These are phyloP conservation scores for Marsdenia floribunda DNA, from an alignment of 257 asterid species.

Conservation along the genomic window DNA sequence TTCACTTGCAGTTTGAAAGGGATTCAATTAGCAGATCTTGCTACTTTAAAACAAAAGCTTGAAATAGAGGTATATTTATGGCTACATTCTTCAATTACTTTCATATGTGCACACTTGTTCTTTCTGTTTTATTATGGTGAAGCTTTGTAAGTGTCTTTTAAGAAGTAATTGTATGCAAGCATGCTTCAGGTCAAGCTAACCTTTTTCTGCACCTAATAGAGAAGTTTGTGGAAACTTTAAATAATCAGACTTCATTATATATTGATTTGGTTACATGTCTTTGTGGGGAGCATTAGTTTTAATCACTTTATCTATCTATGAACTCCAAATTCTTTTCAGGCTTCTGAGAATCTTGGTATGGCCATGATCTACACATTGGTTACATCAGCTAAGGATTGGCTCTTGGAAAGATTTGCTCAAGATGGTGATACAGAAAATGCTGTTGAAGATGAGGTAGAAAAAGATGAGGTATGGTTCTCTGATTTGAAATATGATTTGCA, in stretches of 20 bases:
- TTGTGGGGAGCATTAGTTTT: neutral
- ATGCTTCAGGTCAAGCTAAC: neutral
- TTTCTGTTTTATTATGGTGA: neutral
- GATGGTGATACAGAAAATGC: slow-evolving; percentile 48
- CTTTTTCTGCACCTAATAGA: neutral
- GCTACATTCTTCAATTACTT: slow-evolving; percentile 4
- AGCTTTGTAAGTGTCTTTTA: neutral
- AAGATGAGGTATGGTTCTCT: slow-evolving; percentile 63
- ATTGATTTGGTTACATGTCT: neutral
- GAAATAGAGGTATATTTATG: slow-evolving; percentile 58
- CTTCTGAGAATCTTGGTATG: slow-evolving; percentile 88
- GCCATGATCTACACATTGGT: slow-evolving; percentile 95
- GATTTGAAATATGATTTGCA: neutral
- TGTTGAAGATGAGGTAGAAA: slow-evolving; percentile 52
- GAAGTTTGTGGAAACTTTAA: neutral
- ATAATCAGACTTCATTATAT: neutral
- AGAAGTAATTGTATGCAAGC: neutral
- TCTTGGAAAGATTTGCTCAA: slow-evolving; percentile 77
- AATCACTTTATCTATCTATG: neutral
- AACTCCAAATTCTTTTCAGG: slow-evolving; percentile 35
- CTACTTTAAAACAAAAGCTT: slow-evolving; percentile 72
- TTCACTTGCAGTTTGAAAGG: slow-evolving; percentile 63
- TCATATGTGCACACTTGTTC: neutral
- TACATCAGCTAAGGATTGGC: slow-evolving; percentile 93
- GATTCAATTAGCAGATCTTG: slow-evolving; percentile 57